A percentile compares a stretch with the other conserved stretches of the same genome.
Conservation (phyloP, 139 green algal genomes). For the Ettlia oleoabundans region DNA sequence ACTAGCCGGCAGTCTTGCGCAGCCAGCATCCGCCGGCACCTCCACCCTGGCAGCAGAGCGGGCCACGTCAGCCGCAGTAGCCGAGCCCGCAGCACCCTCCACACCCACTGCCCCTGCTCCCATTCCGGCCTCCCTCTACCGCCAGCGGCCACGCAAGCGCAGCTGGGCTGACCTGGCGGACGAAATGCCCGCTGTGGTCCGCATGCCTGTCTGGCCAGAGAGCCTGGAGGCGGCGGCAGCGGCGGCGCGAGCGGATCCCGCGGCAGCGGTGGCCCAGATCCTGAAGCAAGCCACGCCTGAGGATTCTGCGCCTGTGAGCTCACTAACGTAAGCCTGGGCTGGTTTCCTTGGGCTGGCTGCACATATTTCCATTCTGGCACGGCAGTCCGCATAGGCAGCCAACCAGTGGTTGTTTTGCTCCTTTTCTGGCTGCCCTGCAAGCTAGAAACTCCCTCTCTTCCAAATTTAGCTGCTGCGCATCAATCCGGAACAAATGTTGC, state of each 20-base stretch:
- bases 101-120: not conserved
- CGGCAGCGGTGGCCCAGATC: not conserved
- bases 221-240: constrained; percentile 8
- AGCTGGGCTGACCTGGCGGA: constrained; percentile 31
- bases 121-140: not conserved
- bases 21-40: not conserved
- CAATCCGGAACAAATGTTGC: not conserved
- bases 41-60: not conserved
- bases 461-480: no score
- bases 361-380: not conserved
- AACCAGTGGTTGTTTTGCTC: no score
- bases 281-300: not conserved
- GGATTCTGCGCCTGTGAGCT: not conserved
- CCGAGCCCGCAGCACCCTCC: not conserved
- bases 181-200: constrained; percentile 12
- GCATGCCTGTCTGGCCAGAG: constrained; percentile 10
- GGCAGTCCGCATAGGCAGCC: not conserved
- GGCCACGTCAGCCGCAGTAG: not conserved
- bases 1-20: not conserved
- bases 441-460: no score
- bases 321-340: not conserved
- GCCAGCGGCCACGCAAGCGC: not conserved
- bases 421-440: no score
- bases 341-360: not conserved
- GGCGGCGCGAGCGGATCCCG: constrained; percentile 8